Percentiles rank a stretch among this genome's conserved stretches.
Evolutionary conservation across 805 yeast species (phyloP).

Genomic region (Kregervanrija delftensis): DNA sequence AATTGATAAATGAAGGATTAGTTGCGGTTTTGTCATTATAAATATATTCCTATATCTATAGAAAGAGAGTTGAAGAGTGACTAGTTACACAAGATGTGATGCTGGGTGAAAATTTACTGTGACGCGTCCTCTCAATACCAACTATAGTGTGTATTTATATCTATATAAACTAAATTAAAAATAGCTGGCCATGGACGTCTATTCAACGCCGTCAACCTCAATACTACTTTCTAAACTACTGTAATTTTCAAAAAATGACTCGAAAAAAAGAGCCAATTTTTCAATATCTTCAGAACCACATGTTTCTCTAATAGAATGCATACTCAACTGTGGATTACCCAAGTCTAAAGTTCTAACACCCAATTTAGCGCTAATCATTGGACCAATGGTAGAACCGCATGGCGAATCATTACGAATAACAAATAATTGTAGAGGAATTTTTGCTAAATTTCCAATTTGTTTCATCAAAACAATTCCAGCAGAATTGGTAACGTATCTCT

Average conservation of each 20-base stretch:
- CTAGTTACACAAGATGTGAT: too few species aligned
- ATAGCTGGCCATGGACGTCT: too few species aligned
- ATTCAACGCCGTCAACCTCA: slow-evolving; percentile 26
- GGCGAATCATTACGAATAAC: slow-evolving; percentile 92
- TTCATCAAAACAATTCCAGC: slow-evolving; percentile 79
- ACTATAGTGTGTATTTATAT: not conserved
- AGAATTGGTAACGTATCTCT: slow-evolving; percentile 90
- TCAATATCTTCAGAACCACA: slow-evolving; percentile 75
- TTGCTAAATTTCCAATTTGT: slow-evolving; percentile 55
- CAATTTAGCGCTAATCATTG: slow-evolving; percentile 78
- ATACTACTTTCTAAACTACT: slow-evolving; percentile 34
- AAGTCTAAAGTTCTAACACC: slow-evolving; percentile 85
- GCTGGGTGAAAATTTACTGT: too few species aligned
- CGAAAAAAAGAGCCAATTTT: slow-evolving; percentile 53
- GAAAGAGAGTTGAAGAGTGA: too few species aligned
- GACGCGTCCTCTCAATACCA: not conserved
- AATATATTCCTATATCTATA: too few species aligned
- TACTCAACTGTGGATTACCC: slow-evolving; percentile 87
- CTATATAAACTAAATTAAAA: not conserved
- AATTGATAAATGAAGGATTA: too few species aligned
- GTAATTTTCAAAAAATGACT: slow-evolving; percentile 49
- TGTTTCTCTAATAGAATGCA: slow-evolving; percentile 93
- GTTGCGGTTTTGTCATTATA: too few species aligned
- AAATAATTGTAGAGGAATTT: slow-evolving; percentile 83
- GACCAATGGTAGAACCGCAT: slow-evolving; percentile 96